Evolutionary conservation across 179 eudicot genomes (phyloP).

Genomic region (Beta macrorhiza): DNA sequence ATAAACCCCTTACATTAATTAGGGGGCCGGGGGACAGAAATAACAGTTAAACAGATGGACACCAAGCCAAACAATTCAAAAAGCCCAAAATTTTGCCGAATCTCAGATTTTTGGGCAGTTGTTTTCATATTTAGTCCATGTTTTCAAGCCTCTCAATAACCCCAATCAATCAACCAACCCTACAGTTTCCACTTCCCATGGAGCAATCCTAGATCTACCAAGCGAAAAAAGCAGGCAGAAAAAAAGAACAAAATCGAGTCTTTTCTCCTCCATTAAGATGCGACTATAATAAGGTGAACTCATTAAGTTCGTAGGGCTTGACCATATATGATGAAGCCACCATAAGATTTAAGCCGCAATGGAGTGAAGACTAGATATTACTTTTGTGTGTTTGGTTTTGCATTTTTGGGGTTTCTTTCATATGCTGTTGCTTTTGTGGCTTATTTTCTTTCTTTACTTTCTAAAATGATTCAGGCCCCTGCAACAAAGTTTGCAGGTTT

Average conservation of each 20-base stretch:
- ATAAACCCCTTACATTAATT: neutral
- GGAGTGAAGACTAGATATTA: neutral
- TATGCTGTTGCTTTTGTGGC: neutral
- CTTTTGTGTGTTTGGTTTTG: neutral
- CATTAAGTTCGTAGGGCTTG: neutral
- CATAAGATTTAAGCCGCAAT: too few relatives aligned
- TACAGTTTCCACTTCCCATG: neutral
- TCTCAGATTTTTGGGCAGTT: too few relatives aligned
- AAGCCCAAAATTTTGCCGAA: neutral
- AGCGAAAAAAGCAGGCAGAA: neutral
- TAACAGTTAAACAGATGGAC: neutral
- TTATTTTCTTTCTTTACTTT: too few relatives aligned
- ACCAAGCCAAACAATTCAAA: neutral
- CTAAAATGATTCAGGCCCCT: too few relatives aligned
- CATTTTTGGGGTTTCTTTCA: neutral
- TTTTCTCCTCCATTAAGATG: neutral
- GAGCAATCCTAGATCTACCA: neutral
- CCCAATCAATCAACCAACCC: neutral
- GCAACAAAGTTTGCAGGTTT: too few relatives aligned
- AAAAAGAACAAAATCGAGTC: neutral
- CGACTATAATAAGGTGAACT: neutral
- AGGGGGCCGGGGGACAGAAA: neutral
- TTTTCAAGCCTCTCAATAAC: too few relatives aligned
- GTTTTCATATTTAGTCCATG: too few relatives aligned
- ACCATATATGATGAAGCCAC: neutral